Percentiles rank a stretch among this genome's conserved stretches.
Evolutionary conservation across 169 alveolate species (phyloP).

Genomic region (Toxoplasma gondii): DNA sequence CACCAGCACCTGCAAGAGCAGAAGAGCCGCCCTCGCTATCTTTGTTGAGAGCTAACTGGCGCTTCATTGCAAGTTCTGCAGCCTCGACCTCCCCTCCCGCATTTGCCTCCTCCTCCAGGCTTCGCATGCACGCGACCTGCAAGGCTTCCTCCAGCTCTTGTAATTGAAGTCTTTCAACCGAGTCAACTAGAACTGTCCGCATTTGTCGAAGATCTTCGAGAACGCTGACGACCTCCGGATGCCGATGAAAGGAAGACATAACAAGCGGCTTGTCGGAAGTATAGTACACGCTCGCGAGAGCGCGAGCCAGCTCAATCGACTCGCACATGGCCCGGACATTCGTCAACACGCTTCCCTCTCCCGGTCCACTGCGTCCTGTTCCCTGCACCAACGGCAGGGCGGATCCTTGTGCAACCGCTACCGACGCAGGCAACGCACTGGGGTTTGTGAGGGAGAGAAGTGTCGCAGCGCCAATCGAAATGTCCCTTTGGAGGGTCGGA

Average conservation of each 20-base stretch:
- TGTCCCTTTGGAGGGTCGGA: background rate
- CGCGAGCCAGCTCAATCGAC: slow-evolving; percentile 19
- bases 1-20: slow-evolving; percentile 22
- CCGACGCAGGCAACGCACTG: background rate
- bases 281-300: background rate
- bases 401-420: background rate
- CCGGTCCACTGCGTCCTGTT: background rate
- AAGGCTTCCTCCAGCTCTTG: slow-evolving; percentile 27
- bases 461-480: background rate
- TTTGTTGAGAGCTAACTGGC: background rate
- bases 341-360: background rate
- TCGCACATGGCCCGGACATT: background rate
- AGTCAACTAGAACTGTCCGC: background rate
- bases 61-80: background rate
- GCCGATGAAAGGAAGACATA: background rate
- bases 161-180: slow-evolving; percentile 19
- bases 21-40: slow-evolving; percentile 25
- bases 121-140: slow-evolving; percentile 35
- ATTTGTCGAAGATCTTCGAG: background rate
- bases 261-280: background rate
- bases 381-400: background rate
- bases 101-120: slow-evolving; percentile 15
- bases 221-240: background rate
- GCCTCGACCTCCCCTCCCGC: slow-evolving; percentile 27
- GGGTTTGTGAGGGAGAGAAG: background rate